Base-by-base conservation (phyloP, 2,329 filamentous ascomycete genomes). In the Pyricularia pennisetigena region DNA sequence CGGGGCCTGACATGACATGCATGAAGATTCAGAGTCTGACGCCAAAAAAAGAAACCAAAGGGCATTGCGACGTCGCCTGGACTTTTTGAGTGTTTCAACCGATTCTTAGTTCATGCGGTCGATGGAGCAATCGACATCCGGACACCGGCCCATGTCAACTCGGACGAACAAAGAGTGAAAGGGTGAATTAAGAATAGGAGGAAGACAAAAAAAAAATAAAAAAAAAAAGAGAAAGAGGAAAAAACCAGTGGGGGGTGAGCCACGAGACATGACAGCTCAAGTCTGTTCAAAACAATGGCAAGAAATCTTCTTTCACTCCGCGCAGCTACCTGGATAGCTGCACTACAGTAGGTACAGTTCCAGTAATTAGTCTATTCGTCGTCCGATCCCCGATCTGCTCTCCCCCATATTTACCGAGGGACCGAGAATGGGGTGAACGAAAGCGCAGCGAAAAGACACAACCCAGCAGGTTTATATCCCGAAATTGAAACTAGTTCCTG, bases 41-140 rank as follows among this genome's bases (percentile, higher is more conserved):
- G 57, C 57, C 57, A 61, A 61, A 61, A 61, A 61, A 61, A 61
- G 24, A 61, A 61, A 61, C n/a, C 16, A 61, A n/a, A 61, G 57
- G 12, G 57, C 57, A 61, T 26, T 49, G 41, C 57, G 57, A 24
- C 57, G 57, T 26, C 57, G 23, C 57, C 57, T 61, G 57, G 57
- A 61, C 57, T 49, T 61, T 61, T 61, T 61, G 57, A 61, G 57
- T 26, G 57, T 61, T 61, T 61, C 57, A 61, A 61, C 57, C 24
- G 57, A 26, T 61, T 61, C 24, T 61, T 61, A 61, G 57, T 61
- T 61, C 57, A 61, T 61, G 57, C 57, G 57, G 57, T 24, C 14
- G 41, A 49, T 49, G 41, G 41, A 49, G 41, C 41, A 49, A 20
- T 49, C 41, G 41, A n/a, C 41, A 49, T 61, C 24, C 24, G 57